These are phyloP conservation scores for Trifolium repens DNA, from an alignment of 306 rosid genomes.

Conservation along the genomic window DNA sequence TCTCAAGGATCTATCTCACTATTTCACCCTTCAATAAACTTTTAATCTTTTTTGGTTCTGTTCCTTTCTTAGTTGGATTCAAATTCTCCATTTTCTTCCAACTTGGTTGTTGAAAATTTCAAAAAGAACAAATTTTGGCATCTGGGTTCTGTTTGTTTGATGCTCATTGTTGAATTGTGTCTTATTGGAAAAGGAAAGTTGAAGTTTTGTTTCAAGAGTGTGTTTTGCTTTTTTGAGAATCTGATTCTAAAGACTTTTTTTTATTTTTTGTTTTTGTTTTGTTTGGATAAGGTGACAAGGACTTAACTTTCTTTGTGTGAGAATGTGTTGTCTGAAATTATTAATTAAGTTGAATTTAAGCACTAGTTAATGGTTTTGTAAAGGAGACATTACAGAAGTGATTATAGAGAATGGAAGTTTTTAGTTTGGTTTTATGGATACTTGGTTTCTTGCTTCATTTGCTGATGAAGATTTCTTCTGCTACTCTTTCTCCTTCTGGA, in stretches of 20 bases:
- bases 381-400: conserved; percentile 41
- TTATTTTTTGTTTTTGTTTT: not conserved
- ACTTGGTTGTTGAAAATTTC: conserved; percentile 33
- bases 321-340: conserved; percentile 48
- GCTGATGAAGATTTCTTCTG: conserved; percentile 63
- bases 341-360: conserved; percentile 47
- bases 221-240: conserved; percentile 49
- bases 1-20: conserved; percentile 87
- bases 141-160: conserved; percentile 51
- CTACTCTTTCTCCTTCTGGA: conserved; percentile 94
- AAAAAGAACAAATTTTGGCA: conserved; percentile 46
- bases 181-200: conserved; percentile 38
- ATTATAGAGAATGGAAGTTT: conserved; percentile 52
- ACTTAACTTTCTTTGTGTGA: conserved; percentile 46
- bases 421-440: conserved; percentile 51
- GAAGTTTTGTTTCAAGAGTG: conserved; percentile 40
- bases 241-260: conserved; percentile 50
- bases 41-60: conserved; percentile 46
- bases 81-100: conserved; percentile 43
- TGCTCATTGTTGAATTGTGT: conserved; percentile 42
- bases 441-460: conserved; percentile 61
- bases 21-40: conserved; percentile 52
- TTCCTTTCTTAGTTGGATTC: conserved; percentile 59
- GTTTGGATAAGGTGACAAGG: conserved; percentile 52
- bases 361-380: conserved; percentile 21